phyloP scores from a whole-genome alignment of 495 filamentous ascomycete species.

The Daldinia caldariorum region DNA sequence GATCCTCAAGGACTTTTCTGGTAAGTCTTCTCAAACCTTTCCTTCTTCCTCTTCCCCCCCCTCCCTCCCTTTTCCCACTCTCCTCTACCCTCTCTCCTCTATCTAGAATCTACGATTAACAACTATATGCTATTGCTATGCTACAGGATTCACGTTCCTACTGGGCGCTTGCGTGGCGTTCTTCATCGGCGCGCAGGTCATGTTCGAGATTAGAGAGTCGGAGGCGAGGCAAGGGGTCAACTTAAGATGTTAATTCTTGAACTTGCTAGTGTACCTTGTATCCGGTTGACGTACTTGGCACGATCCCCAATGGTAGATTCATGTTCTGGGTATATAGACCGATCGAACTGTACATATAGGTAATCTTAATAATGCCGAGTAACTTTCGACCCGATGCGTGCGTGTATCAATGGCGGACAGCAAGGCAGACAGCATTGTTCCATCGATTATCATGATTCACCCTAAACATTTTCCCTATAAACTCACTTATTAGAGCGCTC shows the following conservation, averaged over 20 bases:
- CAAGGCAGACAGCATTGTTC: background rate
- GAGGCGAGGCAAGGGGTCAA: slow-evolving; percentile 84
- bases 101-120: slow-evolving; percentile 34
- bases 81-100: slow-evolving; percentile 21
- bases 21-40: slow-evolving; percentile 46
- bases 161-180: slow-evolving; percentile 71
- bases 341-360: slow-evolving; percentile 19
- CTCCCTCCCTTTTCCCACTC: slow-evolving; percentile 8
- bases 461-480: background rate
- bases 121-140: no score
- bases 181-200: slow-evolving; percentile 89
- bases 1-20: slow-evolving; percentile 77
- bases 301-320: background rate
- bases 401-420: no score
- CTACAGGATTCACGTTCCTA: slow-evolving; percentile 75
- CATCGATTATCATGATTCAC: background rate
- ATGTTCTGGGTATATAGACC: background rate
- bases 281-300: background rate
- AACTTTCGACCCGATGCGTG: no score
- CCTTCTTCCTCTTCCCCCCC: no score
- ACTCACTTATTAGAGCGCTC: background rate
- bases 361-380: background rate
- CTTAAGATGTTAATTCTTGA: slow-evolving; percentile 81
- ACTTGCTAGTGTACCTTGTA: no score
- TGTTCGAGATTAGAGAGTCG: slow-evolving; percentile 92